Evolutionary conservation across 2,329 filamentous ascomycete genomes (phyloP), one percentile per base, ranked within the genome.

Genomic region (Trichoderma sp.): DNA sequence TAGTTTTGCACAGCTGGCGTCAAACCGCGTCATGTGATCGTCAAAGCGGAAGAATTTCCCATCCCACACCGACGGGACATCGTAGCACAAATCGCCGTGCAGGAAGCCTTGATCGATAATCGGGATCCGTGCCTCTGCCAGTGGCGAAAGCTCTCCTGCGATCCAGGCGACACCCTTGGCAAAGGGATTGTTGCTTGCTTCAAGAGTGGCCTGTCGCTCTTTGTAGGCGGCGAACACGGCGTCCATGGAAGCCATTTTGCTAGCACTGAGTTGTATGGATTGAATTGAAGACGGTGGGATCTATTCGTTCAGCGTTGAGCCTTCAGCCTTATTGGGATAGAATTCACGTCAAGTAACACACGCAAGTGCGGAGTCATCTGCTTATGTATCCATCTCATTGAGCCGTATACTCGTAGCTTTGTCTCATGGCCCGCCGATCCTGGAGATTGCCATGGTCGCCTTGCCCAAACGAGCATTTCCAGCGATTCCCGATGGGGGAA

Each of bases 31-130:
- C 1, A 64, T 56, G 35, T 64, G 61, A 7, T 64, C 61, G 27
- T 64, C 61, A 1, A 64, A 37, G n/a, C 61, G 61, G 37, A 64
- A 64, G 61, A 64, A 64, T 25, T 56, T 64, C 17, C 61, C 50
- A 42, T 64, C 27, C 61, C 61, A 56, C 9, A 56, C 61, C 10
- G 61, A 64, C 6, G 61, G 61, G 15, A 64, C 61, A 22, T 64
- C 61, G 27, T 64, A 64, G 37, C 50, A 54, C 35, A 64, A 22
- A 13, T 64, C 61, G 50, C 50, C 61, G 19, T 64, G 61, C 4
- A 64, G 61, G n/a, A 64, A 64, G 35, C 61, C 61, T 22, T 64
- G 61, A 27, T 64, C 61, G 8, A 64, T 12, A 3, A 64, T 64
- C 3, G 61, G 61, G 25, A 64, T 64, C 12, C 61, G 61, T 5